Evolutionary conservation across 345 rosid species (phyloP).

Genomic region (Sisymbrium irio): DNA sequence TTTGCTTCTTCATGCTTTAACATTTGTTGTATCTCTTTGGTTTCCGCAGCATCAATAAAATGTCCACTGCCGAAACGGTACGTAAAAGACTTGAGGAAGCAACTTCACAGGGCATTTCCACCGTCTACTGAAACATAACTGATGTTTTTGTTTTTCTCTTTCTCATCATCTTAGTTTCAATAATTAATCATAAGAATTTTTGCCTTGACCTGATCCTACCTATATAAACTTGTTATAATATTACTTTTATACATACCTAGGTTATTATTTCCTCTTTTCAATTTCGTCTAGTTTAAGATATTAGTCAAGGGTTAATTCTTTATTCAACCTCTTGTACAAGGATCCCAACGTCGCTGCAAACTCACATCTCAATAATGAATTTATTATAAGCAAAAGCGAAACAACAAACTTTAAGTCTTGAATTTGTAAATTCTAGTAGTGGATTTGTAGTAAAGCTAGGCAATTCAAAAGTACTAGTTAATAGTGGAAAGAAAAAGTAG

Average conservation of each 20-base stretch:
- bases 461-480: too few species aligned
- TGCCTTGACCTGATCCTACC: not conserved
- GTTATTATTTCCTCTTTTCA: not conserved
- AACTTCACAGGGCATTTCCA: constrained; percentile 34
- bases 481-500: too few species aligned
- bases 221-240: not conserved
- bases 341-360: constrained; percentile 49
- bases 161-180: not conserved
- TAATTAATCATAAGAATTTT: not conserved
- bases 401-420: too few species aligned
- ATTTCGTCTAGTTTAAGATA: not conserved
- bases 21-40: constrained; percentile 5
- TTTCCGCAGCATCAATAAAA: constrained; percentile 62
- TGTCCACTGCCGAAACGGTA: constrained; percentile 45
- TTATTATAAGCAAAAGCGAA: too few species aligned
- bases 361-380: constrained; percentile 40
- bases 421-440: too few species aligned
- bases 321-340: constrained; percentile 90
- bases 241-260: not conserved
- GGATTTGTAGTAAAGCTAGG: too few species aligned
- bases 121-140: constrained; percentile 1
- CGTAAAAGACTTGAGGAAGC: constrained; percentile 50
- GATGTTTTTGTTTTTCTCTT: not conserved
- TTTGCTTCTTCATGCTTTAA: constrained; percentile 12
- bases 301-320: constrained; percentile 78